Evolutionary conservation across 192 early-diverging fungal genomes (phyloP).

Genomic region (Gaertneriomyces semiglobifer): DNA sequence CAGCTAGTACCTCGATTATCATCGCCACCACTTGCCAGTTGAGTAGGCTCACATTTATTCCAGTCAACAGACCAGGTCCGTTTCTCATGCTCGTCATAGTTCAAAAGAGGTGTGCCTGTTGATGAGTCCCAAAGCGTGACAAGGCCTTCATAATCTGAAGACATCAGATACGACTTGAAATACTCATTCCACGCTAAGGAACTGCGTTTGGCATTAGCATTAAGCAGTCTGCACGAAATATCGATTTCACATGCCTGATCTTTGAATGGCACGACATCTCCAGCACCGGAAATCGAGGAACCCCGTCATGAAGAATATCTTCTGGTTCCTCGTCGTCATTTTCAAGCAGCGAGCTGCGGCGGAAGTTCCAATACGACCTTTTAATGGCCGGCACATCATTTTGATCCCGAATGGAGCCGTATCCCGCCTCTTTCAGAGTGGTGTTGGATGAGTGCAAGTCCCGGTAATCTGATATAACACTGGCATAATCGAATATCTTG

Average conservation of each 20-base stretch:
- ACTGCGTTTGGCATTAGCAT: constrained; percentile 45
- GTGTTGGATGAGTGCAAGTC: constrained; percentile 1
- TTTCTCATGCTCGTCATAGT: constrained; percentile 88
- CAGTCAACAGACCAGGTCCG: constrained; percentile 93
- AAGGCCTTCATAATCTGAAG: constrained; percentile 89
- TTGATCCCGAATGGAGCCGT: not conserved
- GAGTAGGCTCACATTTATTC: constrained; percentile 67
- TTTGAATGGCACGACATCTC: constrained; percentile 79
- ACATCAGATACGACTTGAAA: constrained; percentile 78
- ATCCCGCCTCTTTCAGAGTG: not conserved
- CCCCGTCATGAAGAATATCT: constrained; percentile 40
- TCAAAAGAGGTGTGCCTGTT: constrained; percentile 57
- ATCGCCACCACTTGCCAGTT: constrained; percentile 86
- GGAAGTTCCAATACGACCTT: not conserved
- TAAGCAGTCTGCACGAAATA: constrained; percentile 5
- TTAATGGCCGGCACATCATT: no score
- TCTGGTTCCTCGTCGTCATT: constrained; percentile 24
- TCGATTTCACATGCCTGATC: constrained; percentile 60
- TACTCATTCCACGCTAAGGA: constrained; percentile 89
- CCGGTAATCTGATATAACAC: constrained; percentile 37
- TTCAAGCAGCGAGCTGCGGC: constrained; percentile 28
- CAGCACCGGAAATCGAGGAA: constrained; percentile 68
- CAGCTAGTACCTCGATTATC: constrained; percentile 44
- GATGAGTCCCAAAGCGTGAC: constrained; percentile 85
- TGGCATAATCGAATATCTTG: constrained; percentile 85